A percentile compares a stretch with the other conserved stretches of the same genome.
Evolutionary conservation across 192 early-diverging fungal genomes (phyloP).

Genomic region (Coemansia pectinata): DNA sequence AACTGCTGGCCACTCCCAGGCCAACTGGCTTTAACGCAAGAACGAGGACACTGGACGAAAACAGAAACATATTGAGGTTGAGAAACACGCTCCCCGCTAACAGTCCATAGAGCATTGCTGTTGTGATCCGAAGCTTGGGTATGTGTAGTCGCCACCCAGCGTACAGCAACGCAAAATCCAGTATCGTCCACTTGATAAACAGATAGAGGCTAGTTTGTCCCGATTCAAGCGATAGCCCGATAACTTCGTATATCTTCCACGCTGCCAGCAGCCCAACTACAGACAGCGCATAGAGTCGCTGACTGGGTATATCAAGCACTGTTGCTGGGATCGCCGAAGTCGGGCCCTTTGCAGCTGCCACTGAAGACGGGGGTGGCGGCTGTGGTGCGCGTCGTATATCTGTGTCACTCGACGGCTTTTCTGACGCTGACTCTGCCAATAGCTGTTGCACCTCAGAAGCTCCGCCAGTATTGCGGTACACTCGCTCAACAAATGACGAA

Average conservation of each 20-base stretch:
- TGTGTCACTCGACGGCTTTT: neutral
- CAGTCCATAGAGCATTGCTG: constrained; percentile 15
- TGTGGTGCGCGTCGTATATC: constrained; percentile 3
- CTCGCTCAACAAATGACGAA: constrained; percentile 47
- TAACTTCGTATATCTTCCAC: constrained; percentile 45
- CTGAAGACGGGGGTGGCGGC: neutral
- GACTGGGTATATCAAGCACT: constrained; percentile 41
- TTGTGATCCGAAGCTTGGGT: constrained; percentile 21
- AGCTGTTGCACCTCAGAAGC: neutral
- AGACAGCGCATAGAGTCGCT: constrained; percentile 42
- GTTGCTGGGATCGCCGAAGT: constrained; percentile 41
- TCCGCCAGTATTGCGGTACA: constrained; percentile 37
- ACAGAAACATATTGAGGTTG: constrained; percentile 43
- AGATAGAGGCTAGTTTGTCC: constrained; percentile 27
- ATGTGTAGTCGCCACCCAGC: constrained; percentile 33
- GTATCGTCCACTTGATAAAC: constrained; percentile 45
- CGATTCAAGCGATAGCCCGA: constrained; percentile 12
- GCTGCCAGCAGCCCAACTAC: constrained; percentile 22
- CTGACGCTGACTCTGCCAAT: neutral
- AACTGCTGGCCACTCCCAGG: constrained; percentile 33
- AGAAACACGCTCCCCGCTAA: constrained; percentile 18
- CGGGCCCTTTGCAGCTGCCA: neutral
- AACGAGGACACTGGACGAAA: constrained; percentile 38
- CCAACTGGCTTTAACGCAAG: constrained; percentile 45
- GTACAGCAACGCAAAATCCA: constrained; percentile 37